Conservation (phyloP, 345 rosid genomes). For the Citrus unshiu region DNA sequence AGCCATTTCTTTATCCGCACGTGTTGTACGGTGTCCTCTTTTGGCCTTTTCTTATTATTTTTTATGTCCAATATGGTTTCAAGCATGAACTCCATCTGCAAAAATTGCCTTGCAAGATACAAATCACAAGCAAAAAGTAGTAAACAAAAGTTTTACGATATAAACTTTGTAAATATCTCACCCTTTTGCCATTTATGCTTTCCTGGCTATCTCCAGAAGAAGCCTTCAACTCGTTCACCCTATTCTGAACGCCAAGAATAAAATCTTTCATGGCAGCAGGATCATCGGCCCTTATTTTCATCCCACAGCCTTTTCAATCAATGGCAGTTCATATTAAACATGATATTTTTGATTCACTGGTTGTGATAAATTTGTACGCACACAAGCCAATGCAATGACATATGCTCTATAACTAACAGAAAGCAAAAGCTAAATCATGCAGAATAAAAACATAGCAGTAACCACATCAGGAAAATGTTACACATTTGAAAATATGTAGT, state of each 20-base stretch:
- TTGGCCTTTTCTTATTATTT: constrained; percentile 78
- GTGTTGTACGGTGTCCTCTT: constrained; percentile 64
- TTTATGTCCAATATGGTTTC: constrained; percentile 87
- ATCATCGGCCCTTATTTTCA: constrained; percentile 89
- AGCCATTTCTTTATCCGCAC: constrained; percentile 91
- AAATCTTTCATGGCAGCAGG: constrained; percentile 84
- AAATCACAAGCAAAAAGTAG: not conserved
- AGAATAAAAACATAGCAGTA: not conserved
- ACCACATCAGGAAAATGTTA: not conserved
- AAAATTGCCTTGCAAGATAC: constrained; percentile 11
- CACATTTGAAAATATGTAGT: not conserved
- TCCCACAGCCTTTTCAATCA: constrained; percentile 72
- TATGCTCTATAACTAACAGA: not conserved
- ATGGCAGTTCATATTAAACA: not conserved
- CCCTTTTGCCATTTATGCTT: constrained; percentile 54
- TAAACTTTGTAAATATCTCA: constrained; percentile 22
- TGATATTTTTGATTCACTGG: not conserved
- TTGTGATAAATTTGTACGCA: not conserved
- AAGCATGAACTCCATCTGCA: constrained; percentile 96
- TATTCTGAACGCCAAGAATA: constrained; percentile 67
- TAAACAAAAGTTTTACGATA: not conserved
- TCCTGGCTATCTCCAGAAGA: constrained; percentile 36
- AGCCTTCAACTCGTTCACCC: constrained; percentile 68
- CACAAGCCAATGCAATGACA: not conserved
- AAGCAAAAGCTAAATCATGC: not conserved